Conservation (phyloP, 108 stramenopile species). For the Pseudonitzschia multiseries region DNA sequence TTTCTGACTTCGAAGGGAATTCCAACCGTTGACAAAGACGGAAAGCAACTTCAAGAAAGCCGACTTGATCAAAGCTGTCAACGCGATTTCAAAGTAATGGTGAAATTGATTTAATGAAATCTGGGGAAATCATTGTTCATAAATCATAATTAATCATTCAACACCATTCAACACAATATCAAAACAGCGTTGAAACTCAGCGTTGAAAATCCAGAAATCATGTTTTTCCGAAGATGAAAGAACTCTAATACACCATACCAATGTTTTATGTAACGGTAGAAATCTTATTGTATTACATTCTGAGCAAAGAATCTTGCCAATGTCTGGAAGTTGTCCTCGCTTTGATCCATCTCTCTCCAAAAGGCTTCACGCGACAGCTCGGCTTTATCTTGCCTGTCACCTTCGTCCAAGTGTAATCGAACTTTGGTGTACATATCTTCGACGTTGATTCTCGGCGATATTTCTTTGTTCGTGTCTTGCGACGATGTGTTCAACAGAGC, state of each 20-base stretch:
- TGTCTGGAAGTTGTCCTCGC: constrained; percentile 74
- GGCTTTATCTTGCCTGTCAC: constrained; percentile 24
- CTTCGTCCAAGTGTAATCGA: constrained; percentile 33
- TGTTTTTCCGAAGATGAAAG: background rate
- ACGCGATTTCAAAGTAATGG: constrained; percentile 14
- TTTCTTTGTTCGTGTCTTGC: constrained; percentile 16
- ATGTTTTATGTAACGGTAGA: background rate
- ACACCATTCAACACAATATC: background rate
- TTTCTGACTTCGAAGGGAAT: constrained; percentile 39
- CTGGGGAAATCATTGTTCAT: constrained; percentile 9
- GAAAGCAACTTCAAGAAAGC: constrained; percentile 44
- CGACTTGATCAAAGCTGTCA: constrained; percentile 23
- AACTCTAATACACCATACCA: background rate
- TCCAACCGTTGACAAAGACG: constrained; percentile 23
- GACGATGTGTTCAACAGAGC: constrained; percentile 41
- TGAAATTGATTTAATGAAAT: background rate
- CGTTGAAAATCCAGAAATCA: background rate
- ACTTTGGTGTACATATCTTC: constrained; percentile 76
- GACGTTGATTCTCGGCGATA: constrained; percentile 51
- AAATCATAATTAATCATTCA: background rate
- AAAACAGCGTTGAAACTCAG: too few species aligned
- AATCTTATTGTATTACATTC: constrained; percentile 45
- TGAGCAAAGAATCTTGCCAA: constrained; percentile 72
- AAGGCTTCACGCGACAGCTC: constrained; percentile 64
- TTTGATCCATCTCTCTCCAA: constrained; percentile 82